Conservation (phyloP, 345 rosid genomes). For the Pistacia vera region DNA sequence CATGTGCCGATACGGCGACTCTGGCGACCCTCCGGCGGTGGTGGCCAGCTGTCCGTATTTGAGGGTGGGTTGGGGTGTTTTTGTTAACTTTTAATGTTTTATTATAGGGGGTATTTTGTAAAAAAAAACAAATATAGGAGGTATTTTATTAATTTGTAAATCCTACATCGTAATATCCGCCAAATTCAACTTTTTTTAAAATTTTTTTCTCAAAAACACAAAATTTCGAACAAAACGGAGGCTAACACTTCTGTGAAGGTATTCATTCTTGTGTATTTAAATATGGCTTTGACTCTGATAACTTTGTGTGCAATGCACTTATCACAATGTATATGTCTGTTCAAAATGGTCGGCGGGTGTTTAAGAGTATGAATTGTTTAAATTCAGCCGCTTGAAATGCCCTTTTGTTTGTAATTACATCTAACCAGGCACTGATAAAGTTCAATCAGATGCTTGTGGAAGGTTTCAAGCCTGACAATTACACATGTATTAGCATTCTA, state of each 20-base stretch:
- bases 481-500: constrained; percentile 35
- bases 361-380: constrained; percentile 33
- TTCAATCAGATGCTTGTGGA: constrained; percentile 37
- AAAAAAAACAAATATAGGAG: too few species aligned
- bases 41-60: too few species aligned
- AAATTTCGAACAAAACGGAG: too few species aligned
- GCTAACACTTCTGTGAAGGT: constrained; percentile 11
- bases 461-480: constrained; percentile 36
- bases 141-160: too few species aligned
- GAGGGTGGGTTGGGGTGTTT: too few species aligned
- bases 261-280: constrained; percentile 44
- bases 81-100: too few species aligned
- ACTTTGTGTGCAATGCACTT: constrained; percentile 37
- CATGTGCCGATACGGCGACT: too few species aligned
- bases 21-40: too few species aligned
- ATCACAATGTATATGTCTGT: constrained; percentile 46
- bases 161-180: too few species aligned
- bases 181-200: too few species aligned
- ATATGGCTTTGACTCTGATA: constrained; percentile 37
- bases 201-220: too few species aligned
- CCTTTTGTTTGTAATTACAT: constrained; percentile 37
- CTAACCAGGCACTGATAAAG: constrained; percentile 30
- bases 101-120: too few species aligned
- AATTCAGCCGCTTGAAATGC: constrained; percentile 49
- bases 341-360: constrained; percentile 35